Percentiles rank a stretch among this genome's conserved stretches.
phyloP scores from a whole-genome alignment of 1,139 yeast species.

The Pichia sp. region DNA sequence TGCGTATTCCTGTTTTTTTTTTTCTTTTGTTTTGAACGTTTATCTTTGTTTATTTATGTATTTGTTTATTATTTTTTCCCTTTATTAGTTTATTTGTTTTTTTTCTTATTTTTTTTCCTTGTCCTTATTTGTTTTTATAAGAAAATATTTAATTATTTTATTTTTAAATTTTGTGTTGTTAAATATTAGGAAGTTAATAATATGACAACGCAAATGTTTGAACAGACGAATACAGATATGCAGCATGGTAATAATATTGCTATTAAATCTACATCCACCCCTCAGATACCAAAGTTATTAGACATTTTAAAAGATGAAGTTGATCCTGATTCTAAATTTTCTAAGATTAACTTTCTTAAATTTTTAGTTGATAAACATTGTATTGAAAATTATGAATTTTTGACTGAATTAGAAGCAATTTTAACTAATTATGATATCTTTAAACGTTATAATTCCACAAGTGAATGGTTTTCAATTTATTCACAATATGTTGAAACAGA shows the following conservation, averaged over 20 bases:
- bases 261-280: not conserved
- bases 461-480: constrained; percentile 24
- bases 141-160: too few relatives aligned
- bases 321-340: constrained; percentile 17
- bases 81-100: too few relatives aligned
- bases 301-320: constrained; percentile 22
- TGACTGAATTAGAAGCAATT: constrained; percentile 20
- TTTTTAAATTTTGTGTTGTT: too few relatives aligned
- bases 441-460: constrained; percentile 5
- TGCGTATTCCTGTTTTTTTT: too few relatives aligned
- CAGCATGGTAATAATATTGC: not conserved
- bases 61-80: too few relatives aligned
- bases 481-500: constrained; percentile 24
- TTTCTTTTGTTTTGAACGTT: too few relatives aligned
- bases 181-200: too few relatives aligned
- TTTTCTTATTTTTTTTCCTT: too few relatives aligned
- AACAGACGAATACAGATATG: not conserved
- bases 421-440: constrained; percentile 10
- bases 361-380: constrained; percentile 28
- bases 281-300: constrained; percentile 20
- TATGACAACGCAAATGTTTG: too few relatives aligned
- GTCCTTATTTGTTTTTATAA: too few relatives aligned
- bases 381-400: constrained; percentile 30
- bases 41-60: too few relatives aligned
- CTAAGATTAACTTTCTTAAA: constrained; percentile 23